phyloP scores from a whole-genome alignment of 176 grass and related monocot genomes.

The Avena sativa region DNA sequence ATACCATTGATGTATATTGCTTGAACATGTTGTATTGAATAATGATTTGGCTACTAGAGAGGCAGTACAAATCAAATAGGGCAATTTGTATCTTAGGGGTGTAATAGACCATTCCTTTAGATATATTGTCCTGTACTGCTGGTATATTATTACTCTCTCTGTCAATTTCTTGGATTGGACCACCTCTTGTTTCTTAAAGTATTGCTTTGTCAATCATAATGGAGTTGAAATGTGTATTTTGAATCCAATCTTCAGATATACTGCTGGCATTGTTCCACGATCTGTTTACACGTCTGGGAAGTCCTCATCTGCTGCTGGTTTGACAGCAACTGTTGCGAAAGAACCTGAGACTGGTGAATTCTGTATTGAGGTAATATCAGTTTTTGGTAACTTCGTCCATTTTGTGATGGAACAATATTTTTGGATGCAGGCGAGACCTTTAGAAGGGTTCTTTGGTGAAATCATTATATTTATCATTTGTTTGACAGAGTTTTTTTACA shows the following conservation, averaged over 20 bases:
- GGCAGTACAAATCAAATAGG: background rate
- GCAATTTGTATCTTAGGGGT: background rate
- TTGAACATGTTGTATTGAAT: conserved; percentile 5
- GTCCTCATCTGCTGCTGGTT: conserved; percentile 96
- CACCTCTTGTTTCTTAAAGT: conserved; percentile 8
- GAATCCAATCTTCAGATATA: conserved; percentile 69
- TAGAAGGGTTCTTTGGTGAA: conserved; percentile 6
- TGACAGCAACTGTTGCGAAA: conserved; percentile 97
- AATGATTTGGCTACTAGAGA: background rate
- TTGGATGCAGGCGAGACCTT: background rate
- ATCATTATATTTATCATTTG: conserved; percentile 27
- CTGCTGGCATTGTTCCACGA: conserved; percentile 76
- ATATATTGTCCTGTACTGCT: background rate
- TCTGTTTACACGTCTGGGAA: conserved; percentile 99
- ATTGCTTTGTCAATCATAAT: background rate
- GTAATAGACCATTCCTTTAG: background rate
- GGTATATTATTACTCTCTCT: background rate
- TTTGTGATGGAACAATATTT: background rate
- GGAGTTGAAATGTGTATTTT: conserved; percentile 30
- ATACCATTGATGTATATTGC: conserved; percentile 2
- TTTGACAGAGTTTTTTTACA: background rate
- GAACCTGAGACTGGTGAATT: conserved; percentile 98
- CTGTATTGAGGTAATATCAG: conserved; percentile 87
- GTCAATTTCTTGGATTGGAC: background rate
- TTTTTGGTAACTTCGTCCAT: conserved; percentile 15